These are phyloP conservation scores for Trypethelium eluteriae DNA, from an alignment of 495 filamentous ascomycete genomes.

Conservation along the genomic window DNA sequence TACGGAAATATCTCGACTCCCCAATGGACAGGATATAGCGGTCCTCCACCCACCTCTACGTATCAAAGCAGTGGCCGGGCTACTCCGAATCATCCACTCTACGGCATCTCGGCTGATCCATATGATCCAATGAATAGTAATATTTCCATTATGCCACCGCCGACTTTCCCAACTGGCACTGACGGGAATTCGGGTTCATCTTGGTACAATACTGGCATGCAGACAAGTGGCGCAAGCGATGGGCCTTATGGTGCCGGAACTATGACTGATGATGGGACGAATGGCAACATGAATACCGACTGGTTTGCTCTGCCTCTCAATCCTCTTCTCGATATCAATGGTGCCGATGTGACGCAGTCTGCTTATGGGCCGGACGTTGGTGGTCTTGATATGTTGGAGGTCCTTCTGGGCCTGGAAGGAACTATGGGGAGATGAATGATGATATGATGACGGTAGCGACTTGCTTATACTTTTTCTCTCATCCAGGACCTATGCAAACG, in stretches of 20 bases:
- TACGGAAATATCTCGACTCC: background rate
- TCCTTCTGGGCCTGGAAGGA: conserved; percentile 24
- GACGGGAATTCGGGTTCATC: conserved; percentile 1
- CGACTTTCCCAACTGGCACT: conserved; percentile 23
- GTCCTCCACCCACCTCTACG: conserved; percentile 10
- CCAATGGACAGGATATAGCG: conserved; percentile 18
- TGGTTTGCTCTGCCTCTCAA: conserved; percentile 45
- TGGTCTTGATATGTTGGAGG: conserved; percentile 36
- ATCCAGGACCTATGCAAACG: background rate
- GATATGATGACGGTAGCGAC: background rate
- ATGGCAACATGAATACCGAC: conserved; percentile 26
- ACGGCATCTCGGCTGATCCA: conserved; percentile 36
- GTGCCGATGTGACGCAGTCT: conserved; percentile 35
- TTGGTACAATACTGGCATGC: conserved; percentile 1
- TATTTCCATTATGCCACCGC: conserved; percentile 44
- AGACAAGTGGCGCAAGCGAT: background rate
- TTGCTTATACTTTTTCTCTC: background rate
- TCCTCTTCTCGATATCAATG: conserved; percentile 34
- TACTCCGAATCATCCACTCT: conserved; percentile 31
- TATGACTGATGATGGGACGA: conserved; percentile 12
- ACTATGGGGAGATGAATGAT: background rate
- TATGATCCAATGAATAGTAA: conserved; percentile 37
- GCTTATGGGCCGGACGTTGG: conserved; percentile 38
- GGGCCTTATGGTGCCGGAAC: conserved; percentile 13
- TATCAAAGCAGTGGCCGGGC: conserved; percentile 15